Evolutionary conservation across 2,329 filamentous ascomycete genomes (phyloP).

Genomic region (Phyllachora maydis): DNA sequence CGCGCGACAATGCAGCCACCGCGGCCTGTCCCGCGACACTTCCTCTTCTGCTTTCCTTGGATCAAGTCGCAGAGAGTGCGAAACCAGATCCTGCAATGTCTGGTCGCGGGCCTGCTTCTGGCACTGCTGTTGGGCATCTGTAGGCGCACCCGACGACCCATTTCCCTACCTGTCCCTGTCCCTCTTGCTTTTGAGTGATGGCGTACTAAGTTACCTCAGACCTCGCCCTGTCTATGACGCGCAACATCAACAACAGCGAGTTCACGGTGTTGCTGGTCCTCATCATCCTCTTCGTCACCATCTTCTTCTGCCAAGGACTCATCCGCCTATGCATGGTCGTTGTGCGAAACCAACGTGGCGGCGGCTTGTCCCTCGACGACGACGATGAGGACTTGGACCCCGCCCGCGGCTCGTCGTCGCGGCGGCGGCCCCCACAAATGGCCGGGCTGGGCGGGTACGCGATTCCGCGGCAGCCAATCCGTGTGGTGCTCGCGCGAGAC

Average conservation of each 20-base stretch:
- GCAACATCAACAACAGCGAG: slow-evolving; percentile 41
- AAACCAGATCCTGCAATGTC: slow-evolving; percentile 33
- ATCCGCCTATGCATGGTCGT: slow-evolving; percentile 52
- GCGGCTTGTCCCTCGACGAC: too few relatives aligned
- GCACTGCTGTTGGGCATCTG: slow-evolving; percentile 39
- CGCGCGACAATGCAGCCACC: slow-evolving; percentile 3
- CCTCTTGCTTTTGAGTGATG: background rate
- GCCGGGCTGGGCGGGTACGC: slow-evolving; percentile 42
- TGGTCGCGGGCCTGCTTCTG: slow-evolving; percentile 45
- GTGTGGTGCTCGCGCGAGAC: slow-evolving; percentile 53
- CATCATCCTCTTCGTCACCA: slow-evolving; percentile 49
- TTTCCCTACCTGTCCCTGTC: background rate
- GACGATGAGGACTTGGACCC: slow-evolving; percentile 11
- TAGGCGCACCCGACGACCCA: slow-evolving; percentile 18
- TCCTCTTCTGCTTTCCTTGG: slow-evolving; percentile 33
- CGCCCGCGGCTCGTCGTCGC: too few relatives aligned
- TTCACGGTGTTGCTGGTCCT: slow-evolving; percentile 67
- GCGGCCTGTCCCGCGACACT: slow-evolving; percentile 18
- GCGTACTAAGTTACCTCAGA: too few relatives aligned
- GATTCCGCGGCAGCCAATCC: slow-evolving; percentile 53
- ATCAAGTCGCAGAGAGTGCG: slow-evolving; percentile 31
- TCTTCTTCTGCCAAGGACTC: slow-evolving; percentile 65
- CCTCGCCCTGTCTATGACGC: slow-evolving; percentile 48
- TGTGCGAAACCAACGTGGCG: slow-evolving; percentile 22
- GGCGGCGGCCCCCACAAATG: slow-evolving; percentile 16